Conservation (phyloP, 306 rosid species). For the Casuarina equisetifolia region DNA sequence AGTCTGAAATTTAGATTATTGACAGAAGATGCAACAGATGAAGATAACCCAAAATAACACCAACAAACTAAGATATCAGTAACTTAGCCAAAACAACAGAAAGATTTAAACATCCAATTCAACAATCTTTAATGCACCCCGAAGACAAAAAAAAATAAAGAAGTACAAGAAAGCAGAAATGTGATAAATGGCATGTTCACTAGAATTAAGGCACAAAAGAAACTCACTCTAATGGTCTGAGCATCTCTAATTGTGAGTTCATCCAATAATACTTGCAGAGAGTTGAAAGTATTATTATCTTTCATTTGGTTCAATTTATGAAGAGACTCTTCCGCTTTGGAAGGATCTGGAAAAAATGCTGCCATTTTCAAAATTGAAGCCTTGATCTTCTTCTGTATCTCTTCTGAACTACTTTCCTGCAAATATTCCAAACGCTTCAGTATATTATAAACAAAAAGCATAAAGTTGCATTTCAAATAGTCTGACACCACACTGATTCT, state of each 20-base stretch:
- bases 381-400: slow-evolving; percentile 49
- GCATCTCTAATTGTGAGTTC: slow-evolving; percentile 39
- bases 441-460: slow-evolving; percentile 26
- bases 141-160: not conserved
- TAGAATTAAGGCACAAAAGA: slow-evolving; percentile 17
- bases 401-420: slow-evolving; percentile 75
- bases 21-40: not conserved
- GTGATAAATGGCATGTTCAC: slow-evolving; percentile 14
- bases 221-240: slow-evolving; percentile 56
- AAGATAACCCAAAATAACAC: not conserved
- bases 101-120: not conserved
- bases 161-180: not conserved
- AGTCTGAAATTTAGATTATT: not conserved
- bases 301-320: slow-evolving; percentile 64
- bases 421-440: slow-evolving; percentile 20
- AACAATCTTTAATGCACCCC: not conserved
- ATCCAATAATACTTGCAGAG: slow-evolving; percentile 61
- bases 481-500: slow-evolving; percentile 14
- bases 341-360: slow-evolving; percentile 70
- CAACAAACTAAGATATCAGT: not conserved
- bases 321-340: slow-evolving; percentile 72
- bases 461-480: slow-evolving; percentile 8
- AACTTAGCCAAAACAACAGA: not conserved
- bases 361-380: slow-evolving; percentile 57
- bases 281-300: slow-evolving; percentile 64